Base-by-base conservation (phyloP, 2,329 filamentous ascomycete genomes). In the Chaetomium globosum region DNA sequence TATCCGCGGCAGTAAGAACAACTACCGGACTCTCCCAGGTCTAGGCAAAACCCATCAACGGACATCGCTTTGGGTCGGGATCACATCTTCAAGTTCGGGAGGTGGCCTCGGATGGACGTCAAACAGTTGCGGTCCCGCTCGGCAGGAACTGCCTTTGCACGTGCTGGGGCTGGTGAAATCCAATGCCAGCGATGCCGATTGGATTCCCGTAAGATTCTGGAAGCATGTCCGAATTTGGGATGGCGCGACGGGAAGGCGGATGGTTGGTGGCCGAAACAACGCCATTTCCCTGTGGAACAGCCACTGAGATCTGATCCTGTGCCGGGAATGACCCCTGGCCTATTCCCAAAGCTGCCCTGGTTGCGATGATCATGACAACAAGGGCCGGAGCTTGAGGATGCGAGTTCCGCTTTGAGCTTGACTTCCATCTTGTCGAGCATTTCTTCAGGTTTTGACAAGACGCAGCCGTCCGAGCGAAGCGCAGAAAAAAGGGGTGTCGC, bases 211-310 rank as follows among this genome's bases (percentile, higher is more conserved):
- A 28, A 55, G 21, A 31, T 59, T 59, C 59, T 56, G 53, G 61
- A 61, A 64, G 57, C n/a, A 10, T 30, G 30, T n/a, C 26, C 59
- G 23, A 54, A 49, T 65, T 19, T 16, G 62, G 65, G 19, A 30
- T 67, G 59, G 65, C 62, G 65, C 33, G 36, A 46, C 59, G 59
- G 65, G 62, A 60, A 36, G 61, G 49, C 49, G 61, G 65, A 61
- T 61, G 62, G 61, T 56, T 63, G 64, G 51, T 26, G 21, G 52
- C 57, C 57, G 23, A 55, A 55, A 33, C 39, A 51, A 26, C 63
- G 56, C 64, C 46, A 59, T 53, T 43, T 54, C n/a, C 39, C 28
- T 55, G 55, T 39, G 52, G 23, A 39, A 36, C 57, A 57, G 60
- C 58, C 62, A 54, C 61, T 55, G 31, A 64, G 54, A 64, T 56